Conservation (phyloP, 2,329 filamentous ascomycete species). For the Diplodia mutila region DNA sequence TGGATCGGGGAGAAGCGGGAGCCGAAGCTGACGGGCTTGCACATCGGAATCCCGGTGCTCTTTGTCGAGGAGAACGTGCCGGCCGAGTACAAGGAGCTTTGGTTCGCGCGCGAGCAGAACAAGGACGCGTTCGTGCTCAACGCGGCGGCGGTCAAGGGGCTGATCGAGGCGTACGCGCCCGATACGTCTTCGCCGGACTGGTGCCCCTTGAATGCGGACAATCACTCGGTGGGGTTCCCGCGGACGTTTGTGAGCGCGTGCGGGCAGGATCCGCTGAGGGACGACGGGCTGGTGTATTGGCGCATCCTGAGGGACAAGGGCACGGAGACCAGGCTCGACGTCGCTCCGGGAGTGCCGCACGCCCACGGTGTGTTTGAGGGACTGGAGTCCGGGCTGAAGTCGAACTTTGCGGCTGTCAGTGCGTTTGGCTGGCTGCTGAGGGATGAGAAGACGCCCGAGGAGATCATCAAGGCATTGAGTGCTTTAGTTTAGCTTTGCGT, state of each 20-base stretch:
- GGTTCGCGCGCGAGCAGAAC: slow-evolving; percentile 17
- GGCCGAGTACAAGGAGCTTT: neutral
- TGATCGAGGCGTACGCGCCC: neutral
- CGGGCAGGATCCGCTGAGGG: slow-evolving; percentile 27
- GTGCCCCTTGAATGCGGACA: neutral
- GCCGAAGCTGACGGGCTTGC: neutral
- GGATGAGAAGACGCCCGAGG: neutral
- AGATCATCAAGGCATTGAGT: neutral
- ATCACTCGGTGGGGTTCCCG: slow-evolving; percentile 11
- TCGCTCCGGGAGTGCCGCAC: slow-evolving; percentile 28
- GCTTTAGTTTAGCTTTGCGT: too few relatives aligned
- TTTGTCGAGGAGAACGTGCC: neutral
- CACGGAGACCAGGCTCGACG: slow-evolving; percentile 23
- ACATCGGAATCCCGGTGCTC: neutral
- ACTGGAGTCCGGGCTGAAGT: neutral
- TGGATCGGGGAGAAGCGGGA: neutral
- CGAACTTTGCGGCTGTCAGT: neutral
- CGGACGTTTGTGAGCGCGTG: slow-evolving; percentile 19
- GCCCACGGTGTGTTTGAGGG: neutral
- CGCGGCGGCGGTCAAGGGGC: neutral
- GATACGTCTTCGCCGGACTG: neutral
- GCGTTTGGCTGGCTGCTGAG: neutral
- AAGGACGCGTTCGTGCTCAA: neutral
- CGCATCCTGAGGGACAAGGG: slow-evolving; percentile 26
- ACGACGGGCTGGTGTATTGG: slow-evolving; percentile 27